A percentile compares a stretch with the other conserved stretches of the same genome.
These are phyloP conservation scores for Furcasterigmium sp. DNA, from an alignment of 2,329 filamentous ascomycete genomes.

Conservation along the genomic window DNA sequence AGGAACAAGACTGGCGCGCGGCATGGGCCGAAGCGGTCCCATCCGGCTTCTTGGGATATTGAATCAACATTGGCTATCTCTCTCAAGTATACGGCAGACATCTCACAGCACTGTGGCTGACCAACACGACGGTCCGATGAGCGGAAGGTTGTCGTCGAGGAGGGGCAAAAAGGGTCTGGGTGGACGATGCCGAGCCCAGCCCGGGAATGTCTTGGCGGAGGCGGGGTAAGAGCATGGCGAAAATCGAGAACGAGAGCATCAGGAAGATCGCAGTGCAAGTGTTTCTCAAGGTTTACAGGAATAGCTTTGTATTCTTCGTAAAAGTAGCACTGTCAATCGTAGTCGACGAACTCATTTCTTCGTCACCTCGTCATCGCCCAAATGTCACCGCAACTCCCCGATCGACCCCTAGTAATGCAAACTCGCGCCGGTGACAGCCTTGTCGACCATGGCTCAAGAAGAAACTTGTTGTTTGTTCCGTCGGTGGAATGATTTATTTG, in stretches of 20 bases:
- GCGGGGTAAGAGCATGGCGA: background rate
- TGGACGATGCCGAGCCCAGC: no score
- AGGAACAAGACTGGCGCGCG: slow-evolving; percentile 3
- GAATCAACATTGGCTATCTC: no score
- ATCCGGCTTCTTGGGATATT: background rate
- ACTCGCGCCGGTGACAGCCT: background rate
- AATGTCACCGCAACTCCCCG: background rate
- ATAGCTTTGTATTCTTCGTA: background rate
- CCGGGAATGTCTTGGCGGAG: background rate
- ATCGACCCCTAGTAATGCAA: background rate
- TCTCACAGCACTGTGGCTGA: no score
- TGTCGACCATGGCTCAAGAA: background rate
- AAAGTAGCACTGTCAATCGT: background rate
- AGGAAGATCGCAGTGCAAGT: no score
- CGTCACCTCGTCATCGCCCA: background rate
- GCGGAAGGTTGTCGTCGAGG: no score
- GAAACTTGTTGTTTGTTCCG: background rate
- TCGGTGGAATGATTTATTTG: slow-evolving; percentile 1
- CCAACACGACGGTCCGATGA: no score
- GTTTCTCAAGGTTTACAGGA: no score
- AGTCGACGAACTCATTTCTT: background rate
- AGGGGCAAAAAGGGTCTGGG: no score
- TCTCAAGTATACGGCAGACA: no score
- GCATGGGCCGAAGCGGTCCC: slow-evolving; percentile 8
- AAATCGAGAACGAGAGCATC: no score